Evolutionary conservation across 306 rosid genomes (phyloP), one percentile per base, ranked within the genome.

Genomic region (Sesbania bispinosa): DNA sequence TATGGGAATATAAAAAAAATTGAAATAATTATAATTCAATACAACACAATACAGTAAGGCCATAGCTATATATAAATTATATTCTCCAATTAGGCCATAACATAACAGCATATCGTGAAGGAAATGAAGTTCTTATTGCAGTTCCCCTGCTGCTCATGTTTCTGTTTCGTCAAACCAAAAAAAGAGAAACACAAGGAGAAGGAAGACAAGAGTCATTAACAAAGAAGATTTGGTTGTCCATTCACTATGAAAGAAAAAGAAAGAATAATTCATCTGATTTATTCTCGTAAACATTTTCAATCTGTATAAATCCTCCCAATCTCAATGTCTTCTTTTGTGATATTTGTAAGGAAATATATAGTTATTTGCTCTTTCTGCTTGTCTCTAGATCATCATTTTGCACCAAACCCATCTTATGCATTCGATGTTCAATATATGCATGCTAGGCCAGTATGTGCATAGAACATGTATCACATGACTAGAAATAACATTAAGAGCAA

Each of bases 71-170:
- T 57, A 77, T 59, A 71, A 16, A 66, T 57, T 38, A 23, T 42
- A 50, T 53, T 64, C 57, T 71, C 48, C 68, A 74, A 38, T 63
- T 50, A 60, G 51, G 30, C 36, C 63, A 33, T 24, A 71, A 26
- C 24, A n/a, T n/a, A 74, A 26, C 69, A 81, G 35, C 74, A 43
- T 5, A 69, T 41, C 27, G 35, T 8, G 60, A 71, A 65, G 54
- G 80, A 62, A 41, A 90, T 86, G 90, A 80, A 78, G 78, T 78
- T 86, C 82, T 78, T 85, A 67, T 21, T 84, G 71, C 84, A 84
- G 75, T 75, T 83, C 29, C 86, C 89, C 0, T 81, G 89, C 71
- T 87, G 86, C 81, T 82, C 82, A 5, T 88, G 92, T 76, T 88
- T 84, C 74, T 82, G 91, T 69, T 70, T 79, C 84, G 43, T 82